Base-by-base conservation (phyloP, 1,284 basidiomycete genomes). In the Kwoniella shivajii region DNA sequence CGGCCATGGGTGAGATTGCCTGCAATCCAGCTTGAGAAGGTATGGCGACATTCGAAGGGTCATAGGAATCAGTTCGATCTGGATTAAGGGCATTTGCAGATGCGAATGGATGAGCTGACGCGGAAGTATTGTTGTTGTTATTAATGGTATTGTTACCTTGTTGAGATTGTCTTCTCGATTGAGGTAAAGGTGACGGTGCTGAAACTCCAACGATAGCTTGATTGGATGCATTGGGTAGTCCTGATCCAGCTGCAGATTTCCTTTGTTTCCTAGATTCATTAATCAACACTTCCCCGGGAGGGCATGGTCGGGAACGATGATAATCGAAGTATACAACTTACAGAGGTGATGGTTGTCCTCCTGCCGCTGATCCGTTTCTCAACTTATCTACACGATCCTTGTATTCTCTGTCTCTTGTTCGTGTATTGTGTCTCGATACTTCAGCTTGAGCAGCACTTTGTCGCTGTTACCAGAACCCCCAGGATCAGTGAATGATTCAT, bases 311-410 rank as follows among this genome's bases (percentile, higher is more conserved):
- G 39, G n/a, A 39, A 27, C 22, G 20, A 24, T 18, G 33, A 10
- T 7, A 14, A 3, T 33, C 26, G 46, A 24, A 37, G 5, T 24
- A 47, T 24, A 24, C 34, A 13, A 67, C 73, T 66, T 53, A 73
- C 73, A 73, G 60, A 39, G 75, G 72, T 11, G 75, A 69, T 20
- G 61, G 54, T 18, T 61, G 60, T n/a, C 66, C 67, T 9, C 71
- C 76, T 24, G 68, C 69, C 26, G 68, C 68, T n/a, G 64, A 62
- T 16, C 71, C 71, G 49, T 66, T 73, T 22, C 80, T 73, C 39
- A 79, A 61, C 2, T 78, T 69, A 56, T 82, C 80, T 11, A 79
- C 74, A 41, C 79, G 75, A 44, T 81, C 80, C 39, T 73, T 56
- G 58, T 67, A 66, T 30, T 70, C 65, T 57, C 73, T 60, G 49